These are phyloP conservation scores for Rhizopogon vesiculosus DNA, from an alignment of 768 basidiomycete genomes.

Conservation along the genomic window DNA sequence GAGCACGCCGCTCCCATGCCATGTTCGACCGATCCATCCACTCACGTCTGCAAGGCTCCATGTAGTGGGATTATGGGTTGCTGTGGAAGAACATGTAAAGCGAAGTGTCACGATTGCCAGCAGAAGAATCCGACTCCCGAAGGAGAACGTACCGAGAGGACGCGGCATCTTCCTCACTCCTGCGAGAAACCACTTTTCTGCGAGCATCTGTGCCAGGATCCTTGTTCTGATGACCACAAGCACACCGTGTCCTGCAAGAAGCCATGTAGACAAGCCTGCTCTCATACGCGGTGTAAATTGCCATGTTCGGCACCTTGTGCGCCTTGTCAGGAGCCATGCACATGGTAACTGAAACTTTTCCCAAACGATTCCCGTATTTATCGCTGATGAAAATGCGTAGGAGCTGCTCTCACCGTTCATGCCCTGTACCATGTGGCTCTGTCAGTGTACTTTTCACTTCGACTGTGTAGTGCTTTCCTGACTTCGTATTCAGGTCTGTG, in stretches of 20 bases:
- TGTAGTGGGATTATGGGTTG: constrained; percentile 48
- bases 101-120: constrained; percentile 49
- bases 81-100: constrained; percentile 47
- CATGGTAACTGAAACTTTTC: constrained; percentile 34
- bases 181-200: constrained; percentile 54
- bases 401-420: constrained; percentile 49
- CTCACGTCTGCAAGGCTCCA: constrained; percentile 31
- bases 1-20: constrained; percentile 46
- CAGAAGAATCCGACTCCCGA: background rate
- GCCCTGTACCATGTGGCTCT: constrained; percentile 64
- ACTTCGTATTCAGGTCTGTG: constrained; percentile 44
- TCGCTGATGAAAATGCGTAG: constrained; percentile 19
- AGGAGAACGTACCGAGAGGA: constrained; percentile 12
- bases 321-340: constrained; percentile 59
- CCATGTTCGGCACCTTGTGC: constrained; percentile 52
- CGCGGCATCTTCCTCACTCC: constrained; percentile 37
- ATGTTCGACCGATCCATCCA: constrained; percentile 42
- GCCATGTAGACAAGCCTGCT: constrained; percentile 49
- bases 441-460: constrained; percentile 32
- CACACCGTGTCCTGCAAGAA: constrained; percentile 43
- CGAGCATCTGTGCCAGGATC: constrained; percentile 44
- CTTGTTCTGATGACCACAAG: constrained; percentile 46
- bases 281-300: constrained; percentile 44
- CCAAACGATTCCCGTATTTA: background rate
- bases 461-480: background rate